Conservation (phyloP, 2,329 filamentous ascomycete genomes). For the Stachybotrys chlorohalonatus region DNA sequence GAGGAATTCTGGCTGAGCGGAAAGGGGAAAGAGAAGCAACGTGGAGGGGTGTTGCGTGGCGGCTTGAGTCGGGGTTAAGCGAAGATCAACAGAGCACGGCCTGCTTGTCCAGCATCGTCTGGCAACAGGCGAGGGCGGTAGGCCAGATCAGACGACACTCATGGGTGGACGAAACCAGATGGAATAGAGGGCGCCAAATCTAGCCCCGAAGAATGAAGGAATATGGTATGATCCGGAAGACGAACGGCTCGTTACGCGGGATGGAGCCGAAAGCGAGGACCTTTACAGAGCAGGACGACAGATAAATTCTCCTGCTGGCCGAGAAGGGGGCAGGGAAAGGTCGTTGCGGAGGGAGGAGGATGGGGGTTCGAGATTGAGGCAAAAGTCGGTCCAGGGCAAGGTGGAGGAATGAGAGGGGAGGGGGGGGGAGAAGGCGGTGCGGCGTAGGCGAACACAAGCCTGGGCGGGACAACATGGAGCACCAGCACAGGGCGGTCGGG, state of each 20-base stretch:
- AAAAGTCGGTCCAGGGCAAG: neutral
- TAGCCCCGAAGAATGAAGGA: neutral
- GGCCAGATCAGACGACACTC: neutral
- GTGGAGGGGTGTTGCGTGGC: neutral
- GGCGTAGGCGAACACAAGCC: neutral
- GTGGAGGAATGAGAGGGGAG: neutral
- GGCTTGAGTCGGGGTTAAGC: neutral
- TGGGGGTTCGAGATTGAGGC: neutral
- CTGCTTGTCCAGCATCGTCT: neutral
- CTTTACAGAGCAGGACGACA: no score
- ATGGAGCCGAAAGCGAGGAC: no score
- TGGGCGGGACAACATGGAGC: neutral
- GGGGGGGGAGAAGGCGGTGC: neutral
- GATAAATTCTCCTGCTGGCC: neutral
- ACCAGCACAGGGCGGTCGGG: neutral
- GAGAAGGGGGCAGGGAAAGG: neutral
- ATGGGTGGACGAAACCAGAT: neutral
- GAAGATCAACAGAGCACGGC: neutral
- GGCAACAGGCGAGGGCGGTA: neutral
- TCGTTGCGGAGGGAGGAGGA: neutral
- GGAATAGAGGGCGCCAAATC: neutral
- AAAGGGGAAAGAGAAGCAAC: neutral
- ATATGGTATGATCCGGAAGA: no score
- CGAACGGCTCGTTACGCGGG: no score
- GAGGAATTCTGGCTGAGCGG: neutral